A percentile compares a stretch with the other conserved stretches of the same genome.
phyloP scores from a whole-genome alignment of 441 rosid species.

The Flueggea neowawraea region DNA sequence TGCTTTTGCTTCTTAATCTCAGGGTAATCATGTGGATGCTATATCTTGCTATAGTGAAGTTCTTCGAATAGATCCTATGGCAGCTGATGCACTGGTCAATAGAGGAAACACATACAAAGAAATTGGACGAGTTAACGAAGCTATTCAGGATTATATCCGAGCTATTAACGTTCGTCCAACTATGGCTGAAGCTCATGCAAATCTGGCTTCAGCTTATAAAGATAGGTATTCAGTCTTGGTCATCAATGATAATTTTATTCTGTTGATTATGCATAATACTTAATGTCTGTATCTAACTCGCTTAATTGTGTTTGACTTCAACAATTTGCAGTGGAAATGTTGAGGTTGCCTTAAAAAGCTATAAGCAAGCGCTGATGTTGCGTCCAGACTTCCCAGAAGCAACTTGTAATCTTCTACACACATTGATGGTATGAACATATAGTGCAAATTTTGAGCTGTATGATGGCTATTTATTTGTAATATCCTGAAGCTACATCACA shows the following conservation, averaged over 20 bases:
- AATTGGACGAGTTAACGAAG: constrained; percentile 94
- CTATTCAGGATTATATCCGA: constrained; percentile 86
- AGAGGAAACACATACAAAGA: constrained; percentile 98
- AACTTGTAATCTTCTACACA: constrained; percentile 95
- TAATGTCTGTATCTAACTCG: background rate
- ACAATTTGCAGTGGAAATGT: constrained; percentile 68
- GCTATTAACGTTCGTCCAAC: constrained; percentile 82
- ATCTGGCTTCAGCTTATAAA: constrained; percentile 97
- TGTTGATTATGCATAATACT: background rate
- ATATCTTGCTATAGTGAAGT: constrained; percentile 99
- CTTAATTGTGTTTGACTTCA: background rate
- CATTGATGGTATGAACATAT: constrained; percentile 63
- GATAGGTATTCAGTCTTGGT: constrained; percentile 57
- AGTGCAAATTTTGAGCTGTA: background rate
- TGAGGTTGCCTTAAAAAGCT: constrained; percentile 93
- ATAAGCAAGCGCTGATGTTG: constrained; percentile 77
- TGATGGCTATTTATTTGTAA: background rate
- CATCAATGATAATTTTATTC: background rate
- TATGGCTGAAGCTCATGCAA: constrained; percentile 99
- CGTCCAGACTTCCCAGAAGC: constrained; percentile 99
- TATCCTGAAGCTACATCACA: background rate
- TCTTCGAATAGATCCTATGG: constrained; percentile 94
- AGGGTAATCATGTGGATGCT: constrained; percentile 98
- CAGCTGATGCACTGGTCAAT: constrained; percentile 98
- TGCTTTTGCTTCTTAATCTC: constrained; percentile 8